phyloP scores from a whole-genome alignment of 495 filamentous ascomycete species.

The Penicillium coprophilum region DNA sequence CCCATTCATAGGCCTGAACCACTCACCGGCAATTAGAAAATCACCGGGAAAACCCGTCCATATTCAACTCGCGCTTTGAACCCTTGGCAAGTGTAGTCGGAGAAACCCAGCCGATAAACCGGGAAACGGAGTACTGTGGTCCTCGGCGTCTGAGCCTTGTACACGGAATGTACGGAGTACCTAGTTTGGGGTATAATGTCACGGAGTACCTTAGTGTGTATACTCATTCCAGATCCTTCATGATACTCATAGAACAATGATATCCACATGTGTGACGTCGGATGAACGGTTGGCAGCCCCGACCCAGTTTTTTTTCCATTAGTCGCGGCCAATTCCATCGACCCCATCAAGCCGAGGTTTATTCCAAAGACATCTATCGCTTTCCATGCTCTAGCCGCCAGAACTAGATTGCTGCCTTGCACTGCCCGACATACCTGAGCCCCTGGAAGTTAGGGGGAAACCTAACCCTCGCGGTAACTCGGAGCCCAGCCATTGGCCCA shows the following conservation, averaged over 20 bases:
- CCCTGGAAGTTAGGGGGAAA: not conserved
- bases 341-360: conserved; percentile 21
- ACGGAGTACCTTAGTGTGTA: too few species aligned
- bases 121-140: conserved; percentile 23
- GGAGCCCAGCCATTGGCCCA: not conserved
- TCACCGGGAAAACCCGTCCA: conserved; percentile 10
- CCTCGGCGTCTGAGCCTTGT: conserved; percentile 6
- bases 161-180: not conserved
- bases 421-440: not conserved
- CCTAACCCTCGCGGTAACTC: not conserved
- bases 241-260: not conserved
- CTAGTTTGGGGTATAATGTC: conserved; percentile 3
- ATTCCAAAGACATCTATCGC: not conserved
- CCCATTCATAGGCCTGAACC: conserved; percentile 1
- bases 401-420: not conserved
- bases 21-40: conserved; percentile 7
- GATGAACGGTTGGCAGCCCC: conserved; percentile 20
- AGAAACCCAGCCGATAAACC: conserved; percentile 15
- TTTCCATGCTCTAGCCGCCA: conserved; percentile 3
- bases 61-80: conserved; percentile 5
- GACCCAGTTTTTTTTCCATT: conserved; percentile 28
- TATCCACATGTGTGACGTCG: conserved; percentile 28
- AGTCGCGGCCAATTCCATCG: conserved; percentile 11
- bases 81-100: conserved; percentile 14
- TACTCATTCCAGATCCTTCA: not conserved